Evolutionary conservation across 2,329 filamentous ascomycete genomes (phyloP).

Genomic region (Arthrobotrys sphaeroides): DNA sequence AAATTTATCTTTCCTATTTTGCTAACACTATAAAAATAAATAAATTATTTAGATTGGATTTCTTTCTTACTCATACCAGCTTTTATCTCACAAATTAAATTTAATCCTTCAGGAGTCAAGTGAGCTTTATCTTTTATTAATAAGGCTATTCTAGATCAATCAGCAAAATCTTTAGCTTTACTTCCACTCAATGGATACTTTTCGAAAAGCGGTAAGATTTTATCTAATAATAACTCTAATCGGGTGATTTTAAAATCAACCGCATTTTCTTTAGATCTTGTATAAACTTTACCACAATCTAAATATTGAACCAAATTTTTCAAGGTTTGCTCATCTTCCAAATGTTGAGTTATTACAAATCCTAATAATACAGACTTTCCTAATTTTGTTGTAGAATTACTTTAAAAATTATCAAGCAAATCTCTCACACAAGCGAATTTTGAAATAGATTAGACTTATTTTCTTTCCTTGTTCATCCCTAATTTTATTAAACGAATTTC

Average conservation of each 20-base stretch:
- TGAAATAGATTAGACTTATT: slow-evolving; percentile 4
- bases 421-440: slow-evolving; percentile 30
- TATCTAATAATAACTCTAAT: slow-evolving; percentile 34
- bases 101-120: slow-evolving; percentile 49
- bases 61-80: background rate
- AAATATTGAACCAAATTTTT: slow-evolving; percentile 46
- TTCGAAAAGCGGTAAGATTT: slow-evolving; percentile 47
- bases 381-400: slow-evolving; percentile 35
- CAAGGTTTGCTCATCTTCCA: slow-evolving; percentile 22
- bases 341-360: slow-evolving; percentile 50
- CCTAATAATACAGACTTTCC: slow-evolving; percentile 27
- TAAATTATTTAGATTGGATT: no score
- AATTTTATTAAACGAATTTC: slow-evolving; percentile 44
- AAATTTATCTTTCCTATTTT: no score
- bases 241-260: slow-evolving; percentile 26
- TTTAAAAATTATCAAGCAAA: slow-evolving; percentile 29
- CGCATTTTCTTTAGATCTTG: slow-evolving; percentile 16
- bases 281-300: slow-evolving; percentile 38
- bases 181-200: slow-evolving; percentile 41
- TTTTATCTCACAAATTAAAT: background rate
- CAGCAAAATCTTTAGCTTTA: slow-evolving; percentile 33
- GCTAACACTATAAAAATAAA: no score
- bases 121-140: slow-evolving; percentile 55
- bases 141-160: slow-evolving; percentile 51
- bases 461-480: slow-evolving; percentile 53